These are phyloP conservation scores for Aphanomyces euteiches DNA, from an alignment of 352 stramenopile species.

Conservation along the genomic window DNA sequence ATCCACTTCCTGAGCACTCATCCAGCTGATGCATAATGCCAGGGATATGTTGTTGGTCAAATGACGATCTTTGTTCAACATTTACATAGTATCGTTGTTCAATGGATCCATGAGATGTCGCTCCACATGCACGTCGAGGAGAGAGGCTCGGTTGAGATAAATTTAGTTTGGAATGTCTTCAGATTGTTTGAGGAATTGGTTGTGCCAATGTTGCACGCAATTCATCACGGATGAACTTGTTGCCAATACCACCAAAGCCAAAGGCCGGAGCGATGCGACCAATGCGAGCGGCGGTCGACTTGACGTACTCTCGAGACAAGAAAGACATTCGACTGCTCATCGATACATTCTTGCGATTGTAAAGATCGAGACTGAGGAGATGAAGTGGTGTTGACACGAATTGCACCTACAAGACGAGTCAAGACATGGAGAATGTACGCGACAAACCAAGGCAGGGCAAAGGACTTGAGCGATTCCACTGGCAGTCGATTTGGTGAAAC, in stretches of 20 bases:
- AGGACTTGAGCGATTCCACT: conserved; percentile 70
- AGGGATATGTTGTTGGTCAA: too few species aligned
- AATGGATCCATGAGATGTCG: too few species aligned
- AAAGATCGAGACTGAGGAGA: conserved; percentile 83
- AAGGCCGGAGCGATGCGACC: conserved; percentile 86
- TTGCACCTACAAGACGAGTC: conserved; percentile 47
- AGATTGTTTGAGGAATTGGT: too few species aligned
- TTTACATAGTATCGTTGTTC: too few species aligned
- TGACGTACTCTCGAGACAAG: conserved; percentile 77
- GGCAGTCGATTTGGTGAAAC: conserved; percentile 50
- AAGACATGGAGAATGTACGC: background rate
- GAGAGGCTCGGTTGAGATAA: too few species aligned
- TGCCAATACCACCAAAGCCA: conserved; percentile 85
- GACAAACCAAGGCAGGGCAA: conserved; percentile 74
- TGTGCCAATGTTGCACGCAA: background rate
- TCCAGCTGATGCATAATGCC: background rate
- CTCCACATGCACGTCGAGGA: too few species aligned
- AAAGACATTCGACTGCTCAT: conserved; percentile 47
- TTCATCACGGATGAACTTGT: conserved; percentile 38
- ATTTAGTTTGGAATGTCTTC: too few species aligned
- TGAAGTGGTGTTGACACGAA: conserved; percentile 88
- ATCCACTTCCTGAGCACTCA: conserved; percentile 42
- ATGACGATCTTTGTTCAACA: too few species aligned
- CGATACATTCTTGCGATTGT: conserved; percentile 67
- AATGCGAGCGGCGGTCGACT: conserved; percentile 78